phyloP scores from a whole-genome alignment of 345 rosid species.

The Stellera chamaejasme region DNA sequence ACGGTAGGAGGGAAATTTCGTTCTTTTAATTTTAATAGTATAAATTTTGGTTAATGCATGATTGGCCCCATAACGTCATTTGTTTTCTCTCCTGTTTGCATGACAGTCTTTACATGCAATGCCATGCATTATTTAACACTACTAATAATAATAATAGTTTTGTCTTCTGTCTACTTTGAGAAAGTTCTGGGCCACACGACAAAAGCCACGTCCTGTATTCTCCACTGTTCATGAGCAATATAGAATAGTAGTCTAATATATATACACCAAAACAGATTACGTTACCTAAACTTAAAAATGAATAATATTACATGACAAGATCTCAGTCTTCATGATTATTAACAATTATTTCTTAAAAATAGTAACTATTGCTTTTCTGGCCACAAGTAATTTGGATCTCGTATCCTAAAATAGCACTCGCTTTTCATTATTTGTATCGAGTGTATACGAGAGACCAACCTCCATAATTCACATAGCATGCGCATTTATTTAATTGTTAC shows the following conservation, averaged over 20 bases:
- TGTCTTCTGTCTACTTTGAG: background rate
- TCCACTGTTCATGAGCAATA: background rate
- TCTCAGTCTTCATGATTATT: no score
- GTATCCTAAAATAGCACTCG: conserved; percentile 9
- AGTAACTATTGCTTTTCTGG: background rate
- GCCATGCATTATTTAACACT: background rate
- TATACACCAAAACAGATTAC: background rate
- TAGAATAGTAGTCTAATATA: no score
- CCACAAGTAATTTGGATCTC: conserved; percentile 20
- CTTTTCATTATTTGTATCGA: no score
- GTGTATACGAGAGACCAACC: no score
- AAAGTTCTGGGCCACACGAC: conserved; percentile 11
- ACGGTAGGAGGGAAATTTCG: no score
- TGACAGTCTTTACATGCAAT: background rate
- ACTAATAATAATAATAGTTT: no score
- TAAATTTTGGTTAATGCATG: no score
- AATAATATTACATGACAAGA: background rate
- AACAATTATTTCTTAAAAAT: background rate
- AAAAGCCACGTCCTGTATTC: conserved; percentile 8
- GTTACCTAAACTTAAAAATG: background rate
- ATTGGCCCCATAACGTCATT: no score
- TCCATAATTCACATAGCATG: no score
- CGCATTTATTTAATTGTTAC: no score
- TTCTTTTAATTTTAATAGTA: no score
- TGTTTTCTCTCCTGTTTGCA: no score